A percentile compares a stretch with the other conserved stretches of the same genome.
Evolutionary conservation across 225 moss, liverwort and hornwort species (phyloP).

Genomic region (Marchantia polymorpha): DNA sequence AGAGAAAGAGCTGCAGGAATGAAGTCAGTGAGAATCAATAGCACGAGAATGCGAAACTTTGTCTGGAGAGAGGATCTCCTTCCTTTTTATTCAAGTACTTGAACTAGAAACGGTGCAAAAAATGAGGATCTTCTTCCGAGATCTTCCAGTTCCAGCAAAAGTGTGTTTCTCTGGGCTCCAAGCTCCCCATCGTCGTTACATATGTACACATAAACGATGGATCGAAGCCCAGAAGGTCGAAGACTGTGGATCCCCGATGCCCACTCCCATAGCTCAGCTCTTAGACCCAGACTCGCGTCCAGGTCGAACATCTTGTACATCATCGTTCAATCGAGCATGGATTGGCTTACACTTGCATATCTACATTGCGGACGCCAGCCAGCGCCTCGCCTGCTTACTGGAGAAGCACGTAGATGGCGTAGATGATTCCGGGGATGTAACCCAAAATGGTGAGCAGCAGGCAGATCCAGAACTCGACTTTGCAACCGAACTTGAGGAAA

Average conservation of each 20-base stretch:
- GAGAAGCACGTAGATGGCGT: constrained; percentile 29
- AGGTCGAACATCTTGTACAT: background rate
- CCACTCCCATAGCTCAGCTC: background rate
- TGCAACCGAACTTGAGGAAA: constrained; percentile 26
- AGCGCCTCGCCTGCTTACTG: background rate
- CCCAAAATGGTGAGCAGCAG: constrained; percentile 27
- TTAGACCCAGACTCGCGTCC: background rate
- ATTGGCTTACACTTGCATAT: background rate
- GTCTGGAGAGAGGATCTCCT: background rate
- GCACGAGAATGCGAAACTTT: too few relatives aligned
- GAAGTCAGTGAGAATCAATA: too few relatives aligned
- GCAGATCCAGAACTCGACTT: constrained; percentile 36
- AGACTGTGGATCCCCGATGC: background rate
- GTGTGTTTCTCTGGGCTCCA: background rate
- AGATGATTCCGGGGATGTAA: constrained; percentile 36
- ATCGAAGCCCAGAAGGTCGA: background rate
- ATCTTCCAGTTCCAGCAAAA: background rate
- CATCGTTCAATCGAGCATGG: background rate
- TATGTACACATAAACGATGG: background rate
- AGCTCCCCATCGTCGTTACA: background rate
- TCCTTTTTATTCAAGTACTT: background rate
- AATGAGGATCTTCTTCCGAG: background rate
- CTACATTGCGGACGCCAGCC: background rate
- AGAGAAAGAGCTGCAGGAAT: too few relatives aligned
- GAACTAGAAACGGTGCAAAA: background rate